A percentile compares a stretch with the other conserved stretches of the same genome.
Evolutionary conservation across 148 eudicot species (phyloP).

Genomic region (Tetragonia tetragonoides): DNA sequence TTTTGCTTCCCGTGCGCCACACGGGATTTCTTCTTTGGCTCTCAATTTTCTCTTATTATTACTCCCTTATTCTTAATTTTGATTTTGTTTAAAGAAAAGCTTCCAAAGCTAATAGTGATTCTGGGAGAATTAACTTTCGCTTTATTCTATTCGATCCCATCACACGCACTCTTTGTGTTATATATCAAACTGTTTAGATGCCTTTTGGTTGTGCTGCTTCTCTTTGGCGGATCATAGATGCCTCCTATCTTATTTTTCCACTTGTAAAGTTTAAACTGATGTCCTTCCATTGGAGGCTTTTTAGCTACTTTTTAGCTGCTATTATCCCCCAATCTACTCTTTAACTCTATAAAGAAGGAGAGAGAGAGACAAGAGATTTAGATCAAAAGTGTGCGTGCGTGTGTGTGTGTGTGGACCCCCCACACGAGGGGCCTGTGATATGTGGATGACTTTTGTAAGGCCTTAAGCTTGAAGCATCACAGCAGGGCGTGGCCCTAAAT

Average conservation of each 20-base stretch:
- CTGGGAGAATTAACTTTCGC: conserved; percentile 19
- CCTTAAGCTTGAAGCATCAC: conserved; percentile 19
- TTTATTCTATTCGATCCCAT: conserved; percentile 35
- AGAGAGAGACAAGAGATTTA: conserved; percentile 11
- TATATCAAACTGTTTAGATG: conserved; percentile 8
- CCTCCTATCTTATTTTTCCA: neutral
- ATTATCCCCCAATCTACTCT: neutral
- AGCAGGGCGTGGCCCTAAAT: conserved; percentile 1
- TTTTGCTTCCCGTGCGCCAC: conserved; percentile 9
- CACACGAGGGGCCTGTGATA: conserved; percentile 37
- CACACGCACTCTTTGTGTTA: conserved; percentile 28
- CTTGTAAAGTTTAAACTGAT: conserved; percentile 14
- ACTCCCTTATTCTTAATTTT: neutral
- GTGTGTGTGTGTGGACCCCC: neutral
- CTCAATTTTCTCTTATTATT: neutral
- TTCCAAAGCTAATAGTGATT: conserved; percentile 16
- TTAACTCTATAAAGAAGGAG: neutral
- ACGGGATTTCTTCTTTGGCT: conserved; percentile 1
- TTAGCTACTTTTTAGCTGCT: conserved; percentile 19
- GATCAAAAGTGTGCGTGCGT: conserved; percentile 3
- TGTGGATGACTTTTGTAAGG: conserved; percentile 1
- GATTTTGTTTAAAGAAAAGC: conserved; percentile 2
- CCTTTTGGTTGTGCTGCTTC: neutral
- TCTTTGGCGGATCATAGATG: conserved; percentile 21
- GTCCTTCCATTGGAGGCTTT: conserved; percentile 15